A percentile compares a stretch with the other conserved stretches of the same genome.
Conservation (phyloP, 2,329 filamentous ascomycete genomes). For the Helotiales sp. region DNA sequence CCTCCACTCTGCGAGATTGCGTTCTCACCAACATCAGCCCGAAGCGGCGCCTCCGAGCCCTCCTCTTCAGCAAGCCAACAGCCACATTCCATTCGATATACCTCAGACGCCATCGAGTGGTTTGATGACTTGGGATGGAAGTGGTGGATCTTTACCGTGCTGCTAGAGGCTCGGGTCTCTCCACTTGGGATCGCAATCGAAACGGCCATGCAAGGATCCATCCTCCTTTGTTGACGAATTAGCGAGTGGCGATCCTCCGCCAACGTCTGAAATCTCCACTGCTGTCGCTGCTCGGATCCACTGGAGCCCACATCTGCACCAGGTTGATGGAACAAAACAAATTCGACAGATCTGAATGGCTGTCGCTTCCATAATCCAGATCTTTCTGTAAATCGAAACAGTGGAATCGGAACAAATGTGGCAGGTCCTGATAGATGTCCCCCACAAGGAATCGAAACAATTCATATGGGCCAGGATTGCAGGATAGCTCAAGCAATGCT, state of each 20-base stretch:
- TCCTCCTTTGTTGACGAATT: background rate
- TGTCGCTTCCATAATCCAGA: background rate
- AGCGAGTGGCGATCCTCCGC: background rate
- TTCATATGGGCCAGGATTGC: conserved; percentile 1
- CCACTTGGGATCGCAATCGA: background rate
- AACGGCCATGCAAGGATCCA: background rate
- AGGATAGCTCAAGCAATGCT: background rate
- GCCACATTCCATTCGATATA: conserved; percentile 7
- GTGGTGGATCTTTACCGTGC: background rate
- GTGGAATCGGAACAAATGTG: background rate
- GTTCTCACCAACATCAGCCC: background rate
- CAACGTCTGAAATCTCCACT: background rate
- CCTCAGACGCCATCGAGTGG: background rate
- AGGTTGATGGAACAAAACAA: background rate
- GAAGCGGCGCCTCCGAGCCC: background rate
- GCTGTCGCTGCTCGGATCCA: background rate
- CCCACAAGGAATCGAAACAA: background rate
- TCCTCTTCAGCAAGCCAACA: background rate
- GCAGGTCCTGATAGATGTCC: background rate
- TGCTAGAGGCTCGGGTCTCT: background rate
- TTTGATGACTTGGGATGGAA: conserved; percentile 2
- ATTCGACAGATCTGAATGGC: background rate
- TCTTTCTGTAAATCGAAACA: background rate
- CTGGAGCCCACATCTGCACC: background rate
- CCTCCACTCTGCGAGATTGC: too few relatives aligned